Conservation (phyloP, 768 basidiomycete genomes). For the Rhodotorula diobovata region DNA sequence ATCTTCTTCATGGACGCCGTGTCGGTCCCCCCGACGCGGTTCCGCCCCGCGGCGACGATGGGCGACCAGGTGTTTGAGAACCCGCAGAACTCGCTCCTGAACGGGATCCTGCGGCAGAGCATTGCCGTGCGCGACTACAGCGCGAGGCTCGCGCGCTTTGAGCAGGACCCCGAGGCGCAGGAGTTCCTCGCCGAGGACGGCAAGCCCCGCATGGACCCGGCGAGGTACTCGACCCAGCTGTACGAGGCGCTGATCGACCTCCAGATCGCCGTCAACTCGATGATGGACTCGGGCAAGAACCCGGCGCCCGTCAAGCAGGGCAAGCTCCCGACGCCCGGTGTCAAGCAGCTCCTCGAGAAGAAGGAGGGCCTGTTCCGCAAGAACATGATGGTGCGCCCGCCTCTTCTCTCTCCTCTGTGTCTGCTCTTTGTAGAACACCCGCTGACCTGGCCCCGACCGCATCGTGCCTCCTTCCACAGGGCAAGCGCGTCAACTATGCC, state of each 20-base stretch:
- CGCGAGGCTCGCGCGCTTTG: constrained; percentile 59
- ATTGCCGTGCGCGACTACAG: constrained; percentile 75
- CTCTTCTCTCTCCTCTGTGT: not conserved
- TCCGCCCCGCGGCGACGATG: constrained; percentile 88
- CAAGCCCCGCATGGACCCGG: constrained; percentile 55
- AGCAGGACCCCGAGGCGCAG: constrained; percentile 54
- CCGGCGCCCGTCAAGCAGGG: constrained; percentile 78
- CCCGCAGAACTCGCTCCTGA: constrained; percentile 84
- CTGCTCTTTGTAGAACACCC: not conserved
- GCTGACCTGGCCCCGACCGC: not conserved
- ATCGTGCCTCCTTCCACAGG: constrained; percentile 55
- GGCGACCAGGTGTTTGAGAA: constrained; percentile 92
- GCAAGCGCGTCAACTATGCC: constrained; percentile 98
- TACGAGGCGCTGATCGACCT: constrained; percentile 80
- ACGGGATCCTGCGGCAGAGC: constrained; percentile 72
- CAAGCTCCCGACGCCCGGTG: constrained; percentile 81
- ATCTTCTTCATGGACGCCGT: constrained; percentile 96
- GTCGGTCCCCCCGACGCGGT: constrained; percentile 87
- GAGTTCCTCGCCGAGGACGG: constrained; percentile 46
- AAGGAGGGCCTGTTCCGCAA: constrained; percentile 97
- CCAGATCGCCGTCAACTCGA: constrained; percentile 91
- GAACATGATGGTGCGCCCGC: constrained; percentile 83
- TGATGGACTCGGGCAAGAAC: constrained; percentile 95
- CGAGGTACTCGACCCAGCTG: constrained; percentile 62
- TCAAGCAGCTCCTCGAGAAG: constrained; percentile 96